Evolutionary conservation across 257 asterid species (phyloP), one percentile per base, ranked within the genome.

Genomic region (Salvia splendens): DNA sequence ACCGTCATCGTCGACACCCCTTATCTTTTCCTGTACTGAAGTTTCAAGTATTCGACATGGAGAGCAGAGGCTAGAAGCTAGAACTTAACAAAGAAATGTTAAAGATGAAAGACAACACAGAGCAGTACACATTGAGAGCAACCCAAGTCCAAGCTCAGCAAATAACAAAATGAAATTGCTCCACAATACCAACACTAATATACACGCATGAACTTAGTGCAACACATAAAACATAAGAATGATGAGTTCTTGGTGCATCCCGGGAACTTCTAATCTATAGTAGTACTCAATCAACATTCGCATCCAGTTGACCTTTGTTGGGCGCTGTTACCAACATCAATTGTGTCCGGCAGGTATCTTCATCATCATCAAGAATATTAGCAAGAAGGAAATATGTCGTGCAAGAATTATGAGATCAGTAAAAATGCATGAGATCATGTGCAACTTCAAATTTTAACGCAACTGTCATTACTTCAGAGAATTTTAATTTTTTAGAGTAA

Each of bases 331-430:
- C 78, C 86, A 62, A 82, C 90, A 12, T 82, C 87, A 43, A 84
- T 82, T 15, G 86, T 82, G 45, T 84, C 90, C 9, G 90, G 87
- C 72, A 84, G 57, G 76, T 84, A 84, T 67, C 87, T 84, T 56
- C 79, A 66, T 36, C 68, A 61, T 35, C 54, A 64, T 53, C 45
- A 70, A 68, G 47, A 71, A 46, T 36, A 36, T 65, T 65, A 36
- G 47, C 60, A 61, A 52, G 35, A 66, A 49, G 46, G 52, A 35
- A 51, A n/a, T 53, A 69, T 41, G 15, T 1, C 38, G 38, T 41
- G 38, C 41, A 62, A 52, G 20, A 67, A 66, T 43, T 58, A 41
- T 61, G 55, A 68, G 14, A 61, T 61, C 59, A 15, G 16, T 4
- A 9, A 35, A 59, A 4, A 4, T 38, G 8, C n/a, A 49, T 47